These are phyloP conservation scores for Parafenestella ontariensis DNA, from an alignment of 2,329 filamentous ascomycete genomes.

Conservation along the genomic window DNA sequence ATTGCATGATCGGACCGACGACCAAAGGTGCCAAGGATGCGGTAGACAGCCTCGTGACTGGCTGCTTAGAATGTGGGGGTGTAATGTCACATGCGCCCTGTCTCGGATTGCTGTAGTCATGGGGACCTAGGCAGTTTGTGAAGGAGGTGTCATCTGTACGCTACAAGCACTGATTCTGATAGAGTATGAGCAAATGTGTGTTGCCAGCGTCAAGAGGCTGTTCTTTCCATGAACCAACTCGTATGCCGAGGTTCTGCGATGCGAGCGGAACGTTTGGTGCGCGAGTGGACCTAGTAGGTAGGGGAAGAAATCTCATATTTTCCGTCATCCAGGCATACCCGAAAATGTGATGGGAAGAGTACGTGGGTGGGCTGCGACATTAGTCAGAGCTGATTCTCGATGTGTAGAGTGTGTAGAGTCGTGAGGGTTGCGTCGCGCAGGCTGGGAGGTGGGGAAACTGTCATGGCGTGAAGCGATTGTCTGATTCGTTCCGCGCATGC, in stretches of 20 bases:
- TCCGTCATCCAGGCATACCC: background rate
- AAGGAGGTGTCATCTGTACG: constrained; percentile 30
- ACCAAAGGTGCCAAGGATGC: constrained; percentile 12
- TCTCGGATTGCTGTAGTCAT: constrained; percentile 23
- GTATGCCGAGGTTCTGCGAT: background rate
- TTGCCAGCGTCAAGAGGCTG: background rate
- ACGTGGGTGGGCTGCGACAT: too few relatives aligned
- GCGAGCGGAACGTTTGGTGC: background rate
- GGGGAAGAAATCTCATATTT: background rate
- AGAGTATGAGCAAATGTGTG: constrained; percentile 8
- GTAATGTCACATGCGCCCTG: constrained; percentile 30
- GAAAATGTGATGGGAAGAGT: too few relatives aligned
- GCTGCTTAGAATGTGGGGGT: constrained; percentile 26
- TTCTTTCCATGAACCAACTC: background rate
- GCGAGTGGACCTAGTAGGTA: background rate
- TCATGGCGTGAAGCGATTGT: constrained; percentile 7
- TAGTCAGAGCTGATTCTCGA: too few relatives aligned
- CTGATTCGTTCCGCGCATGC: constrained; percentile 14
- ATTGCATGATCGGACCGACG: constrained; percentile 9
- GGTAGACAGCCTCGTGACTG: background rate
- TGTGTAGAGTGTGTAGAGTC: background rate
- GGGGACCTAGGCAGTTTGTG: constrained; percentile 19
- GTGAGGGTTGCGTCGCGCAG: constrained; percentile 11
- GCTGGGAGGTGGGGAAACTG: constrained; percentile 13
- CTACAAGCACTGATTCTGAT: constrained; percentile 6